These are phyloP conservation scores for Aspergillus leporis DNA, from an alignment of 495 filamentous ascomycete species.

Conservation along the genomic window DNA sequence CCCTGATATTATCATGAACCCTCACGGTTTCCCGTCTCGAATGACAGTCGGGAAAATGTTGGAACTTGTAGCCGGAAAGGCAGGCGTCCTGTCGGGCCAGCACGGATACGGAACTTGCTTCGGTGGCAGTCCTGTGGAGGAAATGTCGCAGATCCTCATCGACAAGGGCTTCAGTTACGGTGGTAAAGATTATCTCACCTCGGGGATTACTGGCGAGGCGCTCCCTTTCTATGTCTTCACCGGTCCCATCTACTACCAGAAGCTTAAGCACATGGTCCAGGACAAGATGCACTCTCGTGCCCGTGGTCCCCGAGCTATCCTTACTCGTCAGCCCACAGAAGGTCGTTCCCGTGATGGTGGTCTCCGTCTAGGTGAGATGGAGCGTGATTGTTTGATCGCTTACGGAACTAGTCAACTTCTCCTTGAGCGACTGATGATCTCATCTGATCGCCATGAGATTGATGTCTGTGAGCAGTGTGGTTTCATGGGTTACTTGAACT, in stretches of 20 bases:
- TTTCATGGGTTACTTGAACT: slow-evolving; percentile 90
- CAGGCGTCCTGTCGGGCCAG: slow-evolving; percentile 78
- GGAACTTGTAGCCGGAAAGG: slow-evolving; percentile 92
- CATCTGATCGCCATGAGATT: slow-evolving; percentile 82
- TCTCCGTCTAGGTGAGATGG: slow-evolving; percentile 96
- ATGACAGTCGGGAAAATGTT: slow-evolving; percentile 99
- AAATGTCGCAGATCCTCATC: slow-evolving; percentile 83
- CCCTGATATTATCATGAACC: slow-evolving; percentile 99
- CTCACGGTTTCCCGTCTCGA: slow-evolving; percentile 97
- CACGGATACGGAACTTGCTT: slow-evolving; percentile 94
- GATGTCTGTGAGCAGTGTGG: slow-evolving; percentile 93
- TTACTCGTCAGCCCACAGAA: slow-evolving; percentile 96
- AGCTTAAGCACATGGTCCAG: slow-evolving; percentile 99
- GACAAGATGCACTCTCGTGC: slow-evolving; percentile 99
- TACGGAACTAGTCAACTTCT: slow-evolving; percentile 92
- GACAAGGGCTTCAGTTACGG: slow-evolving; percentile 91
- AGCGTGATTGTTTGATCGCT: slow-evolving; percentile 94
- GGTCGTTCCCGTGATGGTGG: slow-evolving; percentile 91
- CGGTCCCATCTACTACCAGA: slow-evolving; percentile 99
- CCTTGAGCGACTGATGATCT: slow-evolving; percentile 91
- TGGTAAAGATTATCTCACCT: slow-evolving; percentile 94
- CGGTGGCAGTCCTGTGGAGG: slow-evolving; percentile 85
- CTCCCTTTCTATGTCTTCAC: slow-evolving; percentile 97
- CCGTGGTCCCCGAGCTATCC: slow-evolving; percentile 82
- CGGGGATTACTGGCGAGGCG: slow-evolving; percentile 90